Conservation (phyloP, 768 basidiomycete species). For the Calocybe cyanea region DNA sequence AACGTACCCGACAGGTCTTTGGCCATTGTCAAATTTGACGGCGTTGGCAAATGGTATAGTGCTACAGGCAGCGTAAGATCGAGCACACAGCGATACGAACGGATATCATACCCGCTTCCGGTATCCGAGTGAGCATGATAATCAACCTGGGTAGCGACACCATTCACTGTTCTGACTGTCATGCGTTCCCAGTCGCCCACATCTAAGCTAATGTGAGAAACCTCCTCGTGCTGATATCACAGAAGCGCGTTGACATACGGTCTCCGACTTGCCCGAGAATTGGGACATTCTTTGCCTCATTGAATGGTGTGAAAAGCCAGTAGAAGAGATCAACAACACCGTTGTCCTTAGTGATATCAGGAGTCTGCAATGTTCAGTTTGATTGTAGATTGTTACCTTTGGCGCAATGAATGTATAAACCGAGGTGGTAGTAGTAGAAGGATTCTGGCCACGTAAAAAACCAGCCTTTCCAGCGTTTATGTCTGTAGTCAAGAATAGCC, state of each 20-base stretch:
- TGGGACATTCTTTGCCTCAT: conserved; percentile 15
- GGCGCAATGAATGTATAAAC: conserved; percentile 16
- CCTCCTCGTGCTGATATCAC: background rate
- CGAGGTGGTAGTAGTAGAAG: conserved; percentile 10
- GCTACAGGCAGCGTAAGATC: conserved; percentile 4
- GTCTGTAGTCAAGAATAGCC: conserved; percentile 11
- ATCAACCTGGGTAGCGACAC: conserved; percentile 16
- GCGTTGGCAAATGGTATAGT: conserved; percentile 15
- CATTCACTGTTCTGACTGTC: conserved; percentile 16
- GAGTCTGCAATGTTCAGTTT: background rate
- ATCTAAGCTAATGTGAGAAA: conserved; percentile 1
- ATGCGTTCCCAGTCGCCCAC: conserved; percentile 20
- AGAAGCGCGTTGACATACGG: conserved; percentile 7
- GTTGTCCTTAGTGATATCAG: conserved; percentile 8
- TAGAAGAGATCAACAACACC: conserved; percentile 16
- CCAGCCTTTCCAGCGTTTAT: conserved; percentile 12
- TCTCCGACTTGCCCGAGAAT: conserved; percentile 15
- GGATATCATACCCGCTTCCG: conserved; percentile 14
- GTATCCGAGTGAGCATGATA: conserved; percentile 16
- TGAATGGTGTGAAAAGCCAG: conserved; percentile 17
- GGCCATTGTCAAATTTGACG: conserved; percentile 15
- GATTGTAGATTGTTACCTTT: conserved; percentile 7
- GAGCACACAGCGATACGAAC: background rate
- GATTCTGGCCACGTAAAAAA: conserved; percentile 16
- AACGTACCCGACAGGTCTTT: conserved; percentile 17